phyloP scores from a whole-genome alignment of 1,139 yeast genomes.

The Candida sp. region DNA sequence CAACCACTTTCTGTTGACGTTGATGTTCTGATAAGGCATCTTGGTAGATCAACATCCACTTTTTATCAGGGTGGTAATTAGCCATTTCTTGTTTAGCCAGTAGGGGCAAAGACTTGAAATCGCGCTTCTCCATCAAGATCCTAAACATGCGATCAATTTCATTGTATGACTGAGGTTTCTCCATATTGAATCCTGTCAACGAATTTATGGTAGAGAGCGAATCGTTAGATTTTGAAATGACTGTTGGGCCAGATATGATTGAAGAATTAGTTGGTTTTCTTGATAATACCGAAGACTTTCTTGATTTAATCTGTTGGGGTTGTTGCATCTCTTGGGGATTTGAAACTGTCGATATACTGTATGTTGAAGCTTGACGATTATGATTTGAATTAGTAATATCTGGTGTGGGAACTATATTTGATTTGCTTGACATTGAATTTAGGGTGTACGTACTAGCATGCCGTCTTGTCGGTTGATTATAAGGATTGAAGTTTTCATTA shows the following conservation, averaged over 20 bases:
- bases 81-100: constrained; percentile 78
- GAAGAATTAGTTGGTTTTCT: constrained; percentile 18
- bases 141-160: constrained; percentile 67
- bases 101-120: constrained; percentile 74
- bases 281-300: constrained; percentile 6
- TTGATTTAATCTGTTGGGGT: constrained; percentile 13
- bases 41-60: constrained; percentile 91
- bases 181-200: constrained; percentile 26
- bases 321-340: constrained; percentile 29
- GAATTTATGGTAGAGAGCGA: constrained; percentile 11
- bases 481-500: constrained; percentile 1
- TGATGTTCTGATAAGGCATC: constrained; percentile 78
- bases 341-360: constrained; percentile 26
- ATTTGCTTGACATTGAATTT: constrained; percentile 10
- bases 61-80: constrained; percentile 71
- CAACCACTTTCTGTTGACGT: constrained; percentile 40
- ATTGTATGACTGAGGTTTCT: constrained; percentile 55
- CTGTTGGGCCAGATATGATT: constrained; percentile 29
- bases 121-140: constrained; percentile 77
- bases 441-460: constrained; percentile 6
- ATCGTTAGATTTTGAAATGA: constrained; percentile 15
- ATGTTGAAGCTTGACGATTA: constrained; percentile 39
- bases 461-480: background rate
- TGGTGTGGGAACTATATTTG: constrained; percentile 24
- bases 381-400: constrained; percentile 32